Conservation (phyloP, 176 grass and related monocot species). For the Aegilops sharonensis region DNA sequence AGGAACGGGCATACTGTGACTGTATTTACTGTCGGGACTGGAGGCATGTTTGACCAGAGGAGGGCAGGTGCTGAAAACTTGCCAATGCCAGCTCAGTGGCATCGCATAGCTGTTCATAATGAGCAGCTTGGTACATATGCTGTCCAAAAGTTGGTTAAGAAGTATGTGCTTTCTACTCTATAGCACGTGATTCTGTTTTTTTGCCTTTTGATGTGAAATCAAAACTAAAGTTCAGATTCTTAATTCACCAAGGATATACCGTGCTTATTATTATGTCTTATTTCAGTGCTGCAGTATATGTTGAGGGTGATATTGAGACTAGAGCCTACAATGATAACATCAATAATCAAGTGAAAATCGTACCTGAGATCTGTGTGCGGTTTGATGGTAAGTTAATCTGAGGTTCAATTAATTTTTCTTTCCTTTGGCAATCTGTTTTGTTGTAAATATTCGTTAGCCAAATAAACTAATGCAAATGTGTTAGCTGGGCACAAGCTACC, state of each 20-base stretch:
- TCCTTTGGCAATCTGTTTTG: not conserved
- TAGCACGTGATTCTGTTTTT: not conserved
- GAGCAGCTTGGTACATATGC: constrained; percentile 56
- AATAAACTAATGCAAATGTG: not conserved
- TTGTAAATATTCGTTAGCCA: not conserved
- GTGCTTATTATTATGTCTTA: not conserved
- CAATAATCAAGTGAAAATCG: constrained; percentile 52
- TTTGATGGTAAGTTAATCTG: constrained; percentile 53
- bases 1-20: constrained; percentile 64
- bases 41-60: constrained; percentile 82
- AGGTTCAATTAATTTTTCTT: not conserved
- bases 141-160: constrained; percentile 75
- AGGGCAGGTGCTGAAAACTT: constrained; percentile 44
- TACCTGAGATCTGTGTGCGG: constrained; percentile 76
- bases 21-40: constrained; percentile 89
- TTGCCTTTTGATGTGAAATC: constrained; percentile 4
- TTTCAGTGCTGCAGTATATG: constrained; percentile 72
- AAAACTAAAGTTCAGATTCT: constrained; percentile 1
- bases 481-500: not conserved
- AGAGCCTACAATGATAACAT: constrained; percentile 78
- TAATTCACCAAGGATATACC: not conserved
- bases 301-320: constrained; percentile 88
- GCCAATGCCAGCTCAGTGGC: constrained; percentile 76
- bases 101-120: constrained; percentile 67
- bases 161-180: constrained; percentile 51